Evolutionary conservation across 176 grass and related monocot genomes (phyloP), one percentile per base, ranked within the genome.

Genomic region (Oryza australiensis): DNA sequence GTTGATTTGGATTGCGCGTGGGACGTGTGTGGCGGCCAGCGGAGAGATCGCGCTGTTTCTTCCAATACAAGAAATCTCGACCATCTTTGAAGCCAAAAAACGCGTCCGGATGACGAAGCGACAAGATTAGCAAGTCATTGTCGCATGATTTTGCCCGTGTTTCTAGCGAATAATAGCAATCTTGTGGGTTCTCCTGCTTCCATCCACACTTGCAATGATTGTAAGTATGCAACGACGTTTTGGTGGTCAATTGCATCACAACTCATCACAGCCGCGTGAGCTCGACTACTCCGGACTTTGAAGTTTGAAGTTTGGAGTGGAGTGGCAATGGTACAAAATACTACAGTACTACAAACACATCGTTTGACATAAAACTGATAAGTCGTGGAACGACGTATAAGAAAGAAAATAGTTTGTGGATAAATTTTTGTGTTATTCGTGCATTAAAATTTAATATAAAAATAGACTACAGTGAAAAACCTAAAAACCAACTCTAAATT

Each of bases 11-110:
- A 70, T 51, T 64, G 51, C 82, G 82, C 82, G 70, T 84, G 37
- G n/a, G 38, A 33, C 35, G 57, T 73, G 57, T 45, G 81, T 30
- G 48, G 86, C 23, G 33, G 24, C 74, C 5, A 45, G 35, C 10
- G 22, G 37, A 23, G 2, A 1, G n/a, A 38, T 49, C 22, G 40
- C 1, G 2, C 66, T 8, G 9, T 82, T 57, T 87, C 80, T 87
- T 72, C 32, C 22, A 0, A 77, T 57, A 59, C 74, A 83, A 88
- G 86, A 83, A 83, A 66, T n/a, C 60, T 14, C 16, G 1, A 18
- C 16, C 0, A 18, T 22, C 57, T 42, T 45, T 38, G 27, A 12
- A 0, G 64, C 28, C 68, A 75, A 73, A 48, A 48, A 37, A 78
- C 86, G 86, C 80, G 80, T 78, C 9, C 55, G 55, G 13, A 22